These are phyloP conservation scores for Chaetomium sp. DNA, from an alignment of 2,329 filamentous ascomycete species.

Conservation along the genomic window DNA sequence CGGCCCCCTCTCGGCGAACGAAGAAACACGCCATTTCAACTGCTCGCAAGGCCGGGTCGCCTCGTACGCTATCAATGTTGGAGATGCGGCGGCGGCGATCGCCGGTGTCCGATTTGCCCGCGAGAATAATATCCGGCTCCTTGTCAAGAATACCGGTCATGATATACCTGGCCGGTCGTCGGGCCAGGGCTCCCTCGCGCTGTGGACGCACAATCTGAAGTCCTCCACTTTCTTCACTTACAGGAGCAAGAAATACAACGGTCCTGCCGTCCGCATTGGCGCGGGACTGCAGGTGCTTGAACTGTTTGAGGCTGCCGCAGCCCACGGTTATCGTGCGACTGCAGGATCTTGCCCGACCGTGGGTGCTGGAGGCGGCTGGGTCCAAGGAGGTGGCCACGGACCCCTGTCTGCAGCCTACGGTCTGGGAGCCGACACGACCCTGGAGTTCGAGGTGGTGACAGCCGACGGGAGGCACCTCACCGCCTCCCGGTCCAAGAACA, in stretches of 20 bases:
- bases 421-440: conserved; percentile 23
- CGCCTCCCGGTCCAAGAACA: conserved; percentile 25
- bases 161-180: conserved; percentile 35
- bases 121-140: conserved; percentile 41
- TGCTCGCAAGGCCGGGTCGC: too few relatives aligned
- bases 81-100: not conserved
- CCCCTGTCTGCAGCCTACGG: conserved; percentile 18
- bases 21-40: too few relatives aligned
- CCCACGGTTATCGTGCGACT: conserved; percentile 7
- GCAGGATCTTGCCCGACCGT: conserved; percentile 27
- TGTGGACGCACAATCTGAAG: conserved; percentile 27
- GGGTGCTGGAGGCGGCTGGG: conserved; percentile 24
- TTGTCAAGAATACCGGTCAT: conserved; percentile 48
- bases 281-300: conserved; percentile 23
- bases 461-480: conserved; percentile 39
- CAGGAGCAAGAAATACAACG: conserved; percentile 3
- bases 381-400: conserved; percentile 22
- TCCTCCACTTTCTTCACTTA: conserved; percentile 14
- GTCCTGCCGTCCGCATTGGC: conserved; percentile 21
- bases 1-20: too few relatives aligned
- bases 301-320: not conserved
- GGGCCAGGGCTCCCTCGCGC: conserved; percentile 17
- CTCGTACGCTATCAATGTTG: conserved; percentile 22
- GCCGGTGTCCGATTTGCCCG: conserved; percentile 24
- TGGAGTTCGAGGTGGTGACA: conserved; percentile 44